Evolutionary conservation across 2,329 filamentous ascomycete species (phyloP).

Genomic region (Ophidiomyces ophidiicola): DNA sequence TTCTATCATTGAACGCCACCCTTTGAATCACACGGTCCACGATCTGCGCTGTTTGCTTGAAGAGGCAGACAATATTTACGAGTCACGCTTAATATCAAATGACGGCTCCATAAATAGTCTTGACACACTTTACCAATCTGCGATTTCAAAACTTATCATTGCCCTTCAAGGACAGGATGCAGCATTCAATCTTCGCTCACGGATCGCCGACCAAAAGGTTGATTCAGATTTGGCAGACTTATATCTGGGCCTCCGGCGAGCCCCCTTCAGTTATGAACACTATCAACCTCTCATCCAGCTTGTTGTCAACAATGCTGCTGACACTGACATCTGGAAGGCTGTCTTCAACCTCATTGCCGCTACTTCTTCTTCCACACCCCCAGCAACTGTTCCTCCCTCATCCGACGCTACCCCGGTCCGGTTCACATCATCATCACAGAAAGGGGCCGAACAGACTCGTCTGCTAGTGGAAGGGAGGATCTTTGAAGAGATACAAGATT

Average conservation of each 20-base stretch:
- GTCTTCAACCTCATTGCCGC: constrained; percentile 11
- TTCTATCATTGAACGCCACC: constrained; percentile 8
- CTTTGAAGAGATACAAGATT: constrained; percentile 15
- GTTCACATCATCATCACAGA: constrained; percentile 11
- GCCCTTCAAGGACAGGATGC: constrained; percentile 8
- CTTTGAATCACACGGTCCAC: constrained; percentile 3
- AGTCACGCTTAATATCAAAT: constrained; percentile 2
- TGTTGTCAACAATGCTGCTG: constrained; percentile 13
- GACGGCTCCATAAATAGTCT: constrained; percentile 7
- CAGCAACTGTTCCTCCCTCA: constrained; percentile 7
- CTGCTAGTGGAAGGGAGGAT: constrained; percentile 14
- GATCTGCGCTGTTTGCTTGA: constrained; percentile 4
- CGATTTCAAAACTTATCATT: constrained; percentile 9
- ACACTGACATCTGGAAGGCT: constrained; percentile 15
- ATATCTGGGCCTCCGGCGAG: constrained; percentile 2
- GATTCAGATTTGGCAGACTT: constrained; percentile 9
- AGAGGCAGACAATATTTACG: constrained; percentile 9
- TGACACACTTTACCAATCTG: constrained; percentile 5
- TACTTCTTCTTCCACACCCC: constrained; percentile 11
- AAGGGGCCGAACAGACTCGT: constrained; percentile 17
- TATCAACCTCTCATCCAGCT: constrained; percentile 13
- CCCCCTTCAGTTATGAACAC: constrained; percentile 10
- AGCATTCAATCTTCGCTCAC: constrained; percentile 12
- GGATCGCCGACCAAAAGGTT: constrained; percentile 4
- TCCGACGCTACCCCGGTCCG: constrained; percentile 12